Base-by-base conservation (phyloP, 2,329 filamentous ascomycete species). In the Colletotrichum magnum region DNA sequence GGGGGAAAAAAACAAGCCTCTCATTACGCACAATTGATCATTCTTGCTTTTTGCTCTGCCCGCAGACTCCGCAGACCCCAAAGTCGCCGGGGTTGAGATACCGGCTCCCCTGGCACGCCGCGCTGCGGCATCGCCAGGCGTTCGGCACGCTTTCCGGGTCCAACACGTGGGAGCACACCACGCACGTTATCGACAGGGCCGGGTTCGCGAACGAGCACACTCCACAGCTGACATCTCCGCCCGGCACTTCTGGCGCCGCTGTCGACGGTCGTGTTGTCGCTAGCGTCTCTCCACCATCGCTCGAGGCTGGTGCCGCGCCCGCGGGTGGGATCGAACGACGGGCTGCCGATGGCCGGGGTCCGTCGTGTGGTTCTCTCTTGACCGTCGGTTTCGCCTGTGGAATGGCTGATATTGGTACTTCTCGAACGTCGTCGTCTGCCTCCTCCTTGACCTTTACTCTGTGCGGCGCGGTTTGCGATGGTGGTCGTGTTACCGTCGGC, bases 61-160 rank as follows among this genome's bases (percentile, higher is more conserved):
- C 90, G 76, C 93, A 95, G 5, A 93, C 79, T 4, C 92, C 92
- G 77, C 93, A 95, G 0, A 90, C 77, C 6, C 90, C 91, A 71
- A 85, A 89, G 77, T 95, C 92, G 1, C 86, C 88, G 12, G 91
- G 85, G 75, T 95, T 95, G 60, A 90, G 75, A 76, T 94, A 95
- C 21, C 74, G 69, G 53, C 84, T 87, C 13, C 80, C 84, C 68
- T 79, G 79, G 76, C 93, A 95, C 2, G 80, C 72, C 4, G 77
- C 75, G 72, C 85, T 88, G 51, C 76, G 78, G 76, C 93, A 95
- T 56, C 80, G 80, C 93, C 93, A 95, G n/a, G 87, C 80, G 18
- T 83, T 80, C 0, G 85, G 80, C 52, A 90, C 83, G 58, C 85
- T 85, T 0, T 80, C 75, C 0, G 84, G 79, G 52, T 88, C 84